A percentile compares a stretch with the other conserved stretches of the same genome.
Evolutionary conservation across 371 early-diverging fungal genomes (phyloP).

Genomic region (Mycotypha africana): DNA sequence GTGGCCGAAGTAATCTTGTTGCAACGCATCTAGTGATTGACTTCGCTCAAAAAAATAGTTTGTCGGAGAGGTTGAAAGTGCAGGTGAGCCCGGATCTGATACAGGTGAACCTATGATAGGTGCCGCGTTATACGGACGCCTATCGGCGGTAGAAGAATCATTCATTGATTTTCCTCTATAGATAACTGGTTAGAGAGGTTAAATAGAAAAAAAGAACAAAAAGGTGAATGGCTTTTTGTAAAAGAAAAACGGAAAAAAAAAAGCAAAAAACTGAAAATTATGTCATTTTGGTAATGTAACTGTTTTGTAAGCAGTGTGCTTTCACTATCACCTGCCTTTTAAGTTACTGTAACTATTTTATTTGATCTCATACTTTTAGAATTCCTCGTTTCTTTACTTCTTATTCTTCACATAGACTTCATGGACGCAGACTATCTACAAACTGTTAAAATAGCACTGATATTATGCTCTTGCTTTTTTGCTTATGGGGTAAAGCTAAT

Average conservation of each 20-base stretch:
- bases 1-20: neutral
- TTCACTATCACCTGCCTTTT: too few relatives aligned
- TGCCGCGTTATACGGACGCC: conserved; percentile 14
- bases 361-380: too few relatives aligned
- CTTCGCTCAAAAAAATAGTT: conserved; percentile 13
- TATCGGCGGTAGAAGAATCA: conserved; percentile 3
- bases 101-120: conserved; percentile 12
- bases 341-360: too few relatives aligned
- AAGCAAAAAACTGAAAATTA: too few relatives aligned
- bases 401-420: too few relatives aligned
- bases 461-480: conserved; percentile 44
- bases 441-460: conserved; percentile 32
- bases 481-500: conserved; percentile 43
- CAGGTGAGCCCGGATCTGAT: conserved; percentile 12
- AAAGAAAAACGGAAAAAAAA: too few relatives aligned
- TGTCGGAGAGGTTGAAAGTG: conserved; percentile 17
- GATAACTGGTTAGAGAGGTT: too few relatives aligned
- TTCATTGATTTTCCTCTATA: conserved; percentile 1
- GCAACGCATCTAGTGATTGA: conserved; percentile 7
- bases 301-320: too few relatives aligned
- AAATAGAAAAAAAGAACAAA: too few relatives aligned
- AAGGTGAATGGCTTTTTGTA: too few relatives aligned
- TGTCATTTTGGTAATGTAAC: too few relatives aligned
- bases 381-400: too few relatives aligned
- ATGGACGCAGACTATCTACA: conserved; percentile 28